A percentile compares a stretch with the other conserved stretches of the same genome.
Conservation (phyloP, 176 grass and related monocot genomes). For the Hyparrhenia diplandra region DNA sequence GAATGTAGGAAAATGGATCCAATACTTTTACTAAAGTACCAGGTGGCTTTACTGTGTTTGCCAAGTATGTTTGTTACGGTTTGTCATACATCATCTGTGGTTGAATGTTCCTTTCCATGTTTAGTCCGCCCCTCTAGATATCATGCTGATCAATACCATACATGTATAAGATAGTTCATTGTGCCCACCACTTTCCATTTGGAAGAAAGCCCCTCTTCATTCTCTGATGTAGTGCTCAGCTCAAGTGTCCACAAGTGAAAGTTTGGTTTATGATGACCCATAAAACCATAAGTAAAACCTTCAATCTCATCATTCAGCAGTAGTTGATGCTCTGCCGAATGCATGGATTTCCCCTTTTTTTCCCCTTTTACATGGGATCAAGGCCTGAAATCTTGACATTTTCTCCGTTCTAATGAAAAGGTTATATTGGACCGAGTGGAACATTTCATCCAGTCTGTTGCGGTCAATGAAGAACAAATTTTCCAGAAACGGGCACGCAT, state of each 20-base stretch:
- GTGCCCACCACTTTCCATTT: background rate
- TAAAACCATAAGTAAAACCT: background rate
- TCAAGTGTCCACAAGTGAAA: background rate
- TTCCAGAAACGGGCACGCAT: conserved; percentile 91
- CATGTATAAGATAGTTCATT: background rate
- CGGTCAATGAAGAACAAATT: conserved; percentile 91
- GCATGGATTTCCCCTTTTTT: background rate
- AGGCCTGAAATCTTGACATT: conserved; percentile 15
- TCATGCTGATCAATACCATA: background rate
- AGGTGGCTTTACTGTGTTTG: conserved; percentile 9
- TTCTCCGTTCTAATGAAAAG: conserved; percentile 42
- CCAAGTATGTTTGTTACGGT: conserved; percentile 1
- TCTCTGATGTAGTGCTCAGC: background rate
- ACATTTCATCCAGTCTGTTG: conserved; percentile 89
- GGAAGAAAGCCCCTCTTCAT: background rate
- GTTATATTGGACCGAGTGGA: conserved; percentile 90
- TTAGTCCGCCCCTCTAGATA: background rate
- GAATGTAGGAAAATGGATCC: background rate
- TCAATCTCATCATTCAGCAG: background rate
- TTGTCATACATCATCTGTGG: background rate
- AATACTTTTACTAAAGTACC: background rate
- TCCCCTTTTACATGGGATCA: background rate
- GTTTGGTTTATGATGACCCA: background rate
- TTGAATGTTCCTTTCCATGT: background rate
- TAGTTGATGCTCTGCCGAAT: background rate